phyloP scores from a whole-genome alignment of 768 basidiomycete species.

The Coprinopsis sp. region DNA sequence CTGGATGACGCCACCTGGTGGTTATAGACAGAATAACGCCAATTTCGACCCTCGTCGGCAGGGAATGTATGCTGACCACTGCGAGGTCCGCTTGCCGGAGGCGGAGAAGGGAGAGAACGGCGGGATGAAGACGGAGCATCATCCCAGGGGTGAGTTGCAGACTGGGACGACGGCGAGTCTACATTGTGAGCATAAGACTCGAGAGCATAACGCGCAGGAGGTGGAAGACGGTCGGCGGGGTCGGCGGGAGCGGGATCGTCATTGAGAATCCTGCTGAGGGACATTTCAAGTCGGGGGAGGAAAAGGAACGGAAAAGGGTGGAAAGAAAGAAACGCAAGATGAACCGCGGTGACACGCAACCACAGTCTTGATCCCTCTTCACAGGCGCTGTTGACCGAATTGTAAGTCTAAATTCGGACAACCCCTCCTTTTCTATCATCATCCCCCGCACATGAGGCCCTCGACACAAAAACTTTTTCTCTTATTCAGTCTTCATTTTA shows the following conservation, averaged over 20 bases:
- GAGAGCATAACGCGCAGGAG: neutral
- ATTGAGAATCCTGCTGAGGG: constrained; percentile 76
- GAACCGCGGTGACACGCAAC: constrained; percentile 5
- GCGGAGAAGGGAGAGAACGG: neutral
- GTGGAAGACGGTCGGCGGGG: constrained; percentile 4
- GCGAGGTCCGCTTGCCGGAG: neutral
- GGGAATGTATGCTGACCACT: neutral
- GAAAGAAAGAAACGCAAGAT: constrained; percentile 9
- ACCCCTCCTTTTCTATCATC: too few species aligned
- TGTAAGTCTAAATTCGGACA: too few species aligned
- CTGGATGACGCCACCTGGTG: neutral
- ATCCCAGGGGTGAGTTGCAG: neutral
- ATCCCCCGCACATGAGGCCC: too few species aligned
- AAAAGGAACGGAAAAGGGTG: constrained; percentile 13
- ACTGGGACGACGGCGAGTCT: neutral
- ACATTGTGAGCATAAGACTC: neutral
- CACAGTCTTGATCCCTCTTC: constrained; percentile 5
- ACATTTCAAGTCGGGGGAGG: constrained; percentile 41
- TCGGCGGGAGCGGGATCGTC: constrained; percentile 50
- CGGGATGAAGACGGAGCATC: neutral
- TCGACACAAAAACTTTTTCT: too few species aligned
- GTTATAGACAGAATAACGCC: neutral
- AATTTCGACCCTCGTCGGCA: neutral
- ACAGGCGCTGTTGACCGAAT: neutral
- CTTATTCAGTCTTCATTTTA: too few species aligned